Evolutionary conservation across 306 rosid genomes (phyloP).

Genomic region (Prunus salicina): DNA sequence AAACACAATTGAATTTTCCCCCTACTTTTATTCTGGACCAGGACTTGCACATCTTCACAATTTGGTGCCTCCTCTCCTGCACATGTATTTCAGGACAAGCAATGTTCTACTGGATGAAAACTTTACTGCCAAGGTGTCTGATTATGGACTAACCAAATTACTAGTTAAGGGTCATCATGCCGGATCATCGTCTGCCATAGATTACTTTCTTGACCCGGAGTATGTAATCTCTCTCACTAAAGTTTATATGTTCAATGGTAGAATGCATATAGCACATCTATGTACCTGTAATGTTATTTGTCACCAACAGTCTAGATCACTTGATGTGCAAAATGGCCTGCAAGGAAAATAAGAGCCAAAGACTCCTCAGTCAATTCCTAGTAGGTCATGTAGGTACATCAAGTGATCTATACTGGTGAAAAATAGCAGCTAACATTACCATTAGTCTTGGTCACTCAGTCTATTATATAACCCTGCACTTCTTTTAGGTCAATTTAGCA

Average conservation of each 20-base stretch:
- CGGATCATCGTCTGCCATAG: conserved; percentile 52
- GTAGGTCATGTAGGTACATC: not conserved
- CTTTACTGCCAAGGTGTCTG: conserved; percentile 59
- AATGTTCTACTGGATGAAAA: conserved; percentile 65
- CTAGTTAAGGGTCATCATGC: conserved; percentile 34
- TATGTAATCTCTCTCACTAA: conserved; percentile 34
- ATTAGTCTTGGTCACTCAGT: too few relatives aligned
- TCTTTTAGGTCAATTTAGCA: not conserved
- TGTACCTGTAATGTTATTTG: not conserved
- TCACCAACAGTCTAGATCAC: not conserved
- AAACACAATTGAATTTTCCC: not conserved
- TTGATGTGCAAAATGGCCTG: not conserved
- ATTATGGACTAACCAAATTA: conserved; percentile 55
- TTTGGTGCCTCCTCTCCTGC: conserved; percentile 65
- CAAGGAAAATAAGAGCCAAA: not conserved
- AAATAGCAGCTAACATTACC: not conserved
- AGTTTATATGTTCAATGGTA: not conserved
- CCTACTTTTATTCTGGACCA: conserved; percentile 23
- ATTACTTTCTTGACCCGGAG: conserved; percentile 68
- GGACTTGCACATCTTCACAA: conserved; percentile 67
- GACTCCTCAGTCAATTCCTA: not conserved
- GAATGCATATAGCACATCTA: not conserved
- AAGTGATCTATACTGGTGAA: not conserved
- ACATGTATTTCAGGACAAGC: conserved; percentile 60
- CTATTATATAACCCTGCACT: not conserved